A percentile compares a stretch with the other conserved stretches of the same genome.
These are phyloP conservation scores for Asclepias syriaca DNA, from an alignment of 257 asterid genomes.

Conservation along the genomic window DNA sequence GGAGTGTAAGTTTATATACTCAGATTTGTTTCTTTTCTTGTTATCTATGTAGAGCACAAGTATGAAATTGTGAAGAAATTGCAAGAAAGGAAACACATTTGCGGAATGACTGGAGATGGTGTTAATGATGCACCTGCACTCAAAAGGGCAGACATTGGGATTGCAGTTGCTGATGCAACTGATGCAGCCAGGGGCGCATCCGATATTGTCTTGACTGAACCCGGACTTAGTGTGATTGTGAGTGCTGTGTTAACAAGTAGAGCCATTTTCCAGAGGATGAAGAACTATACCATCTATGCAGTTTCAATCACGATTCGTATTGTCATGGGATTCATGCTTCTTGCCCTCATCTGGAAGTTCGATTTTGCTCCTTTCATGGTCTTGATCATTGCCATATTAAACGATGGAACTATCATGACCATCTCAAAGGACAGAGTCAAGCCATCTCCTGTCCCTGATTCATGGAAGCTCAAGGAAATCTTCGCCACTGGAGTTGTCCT, in stretches of 20 bases:
- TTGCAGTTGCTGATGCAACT: constrained; percentile 90
- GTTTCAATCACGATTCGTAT: constrained; percentile 89
- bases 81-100: constrained; percentile 73
- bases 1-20: neutral
- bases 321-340: constrained; percentile 83
- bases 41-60: constrained; percentile 48
- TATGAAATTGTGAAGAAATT: constrained; percentile 84
- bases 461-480: constrained; percentile 91
- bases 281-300: constrained; percentile 81
- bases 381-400: constrained; percentile 74
- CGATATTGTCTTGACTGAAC: constrained; percentile 81
- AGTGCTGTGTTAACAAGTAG: constrained; percentile 87
- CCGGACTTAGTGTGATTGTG: constrained; percentile 79
- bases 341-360: constrained; percentile 83
- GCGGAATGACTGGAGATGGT: constrained; percentile 94
- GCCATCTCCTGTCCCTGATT: constrained; percentile 90
- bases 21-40: too few relatives aligned
- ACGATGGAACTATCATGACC: constrained; percentile 95
- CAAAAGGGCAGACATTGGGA: constrained; percentile 82
- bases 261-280: constrained; percentile 94
- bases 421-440: constrained; percentile 78
- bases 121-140: constrained; percentile 92
- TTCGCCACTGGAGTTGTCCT: constrained; percentile 84
- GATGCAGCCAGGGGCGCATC: constrained; percentile 89
- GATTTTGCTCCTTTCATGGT: constrained; percentile 97